Evolutionary conservation across 2,329 filamentous ascomycete species (phyloP), one percentile per base, ranked within the genome.

Genomic region (Aplosporella prunicola): DNA sequence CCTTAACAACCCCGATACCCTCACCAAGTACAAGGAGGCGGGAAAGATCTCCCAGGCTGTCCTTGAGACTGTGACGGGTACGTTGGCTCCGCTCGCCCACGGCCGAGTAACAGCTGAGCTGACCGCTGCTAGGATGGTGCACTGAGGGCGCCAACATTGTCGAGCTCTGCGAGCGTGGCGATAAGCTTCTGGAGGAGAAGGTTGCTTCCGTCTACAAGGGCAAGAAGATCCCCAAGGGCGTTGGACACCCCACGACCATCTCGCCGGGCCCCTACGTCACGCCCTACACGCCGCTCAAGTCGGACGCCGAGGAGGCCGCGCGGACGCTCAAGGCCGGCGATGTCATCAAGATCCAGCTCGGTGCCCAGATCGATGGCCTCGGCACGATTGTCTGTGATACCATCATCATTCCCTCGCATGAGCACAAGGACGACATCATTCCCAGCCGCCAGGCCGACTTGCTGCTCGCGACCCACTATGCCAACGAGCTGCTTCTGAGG

Each of bases 11-110:
- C 85, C 84, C 45, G 84, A 93, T 63, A 95, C 87, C 55, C 76
- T 98, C 54, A 96, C 91, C 68, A 98, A 96, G 75, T 96, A 96
- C 76, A 96, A 94, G 80, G 88, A 83, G 49, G 91, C 91, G 41
- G 89, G 84, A 46, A 74, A 83, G 61, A 96, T 98, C 66, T 91
- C 89, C 35, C 85, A 95, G 64, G 94, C 89, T 71, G 89, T 93
- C 51, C 78, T 98, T 51, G 85, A 87, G 53, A 81, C 82, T 51
- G 89, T 98, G 48, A 62, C 66, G 62, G 72, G 74, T 77, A 58
- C 48, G 49, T n/a, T n/a, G n/a, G n/a, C 53, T 40, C 32, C 41
- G 41, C 39, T 33, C 42, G 26, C 30, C 26, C 35, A 30, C 34
- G n/a, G 20, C 20, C 35, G 32, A 30, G 27, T 13, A 30, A 32